These are phyloP conservation scores for Zalaria sp. DNA, from an alignment of 2,329 filamentous ascomycete genomes.

Conservation along the genomic window DNA sequence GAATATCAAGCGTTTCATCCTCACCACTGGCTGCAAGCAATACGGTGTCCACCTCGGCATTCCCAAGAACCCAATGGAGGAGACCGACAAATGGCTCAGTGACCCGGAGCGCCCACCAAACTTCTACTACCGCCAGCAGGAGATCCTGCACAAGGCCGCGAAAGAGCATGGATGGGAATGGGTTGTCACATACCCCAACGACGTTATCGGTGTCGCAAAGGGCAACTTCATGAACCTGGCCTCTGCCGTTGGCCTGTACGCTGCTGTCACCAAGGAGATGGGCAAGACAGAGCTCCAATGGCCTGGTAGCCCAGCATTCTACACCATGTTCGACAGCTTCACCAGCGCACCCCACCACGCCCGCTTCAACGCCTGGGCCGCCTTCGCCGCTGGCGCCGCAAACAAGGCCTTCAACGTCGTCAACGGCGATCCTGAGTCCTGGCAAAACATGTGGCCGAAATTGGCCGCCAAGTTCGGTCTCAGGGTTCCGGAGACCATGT, in stretches of 20 bases:
- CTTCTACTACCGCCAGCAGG: slow-evolving; percentile 39
- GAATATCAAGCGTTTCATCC: slow-evolving; percentile 32
- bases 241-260: slow-evolving; percentile 16
- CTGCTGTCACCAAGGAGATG: slow-evolving; percentile 15
- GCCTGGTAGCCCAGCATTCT: slow-evolving; percentile 16
- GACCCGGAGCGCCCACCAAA: slow-evolving; percentile 25
- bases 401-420: slow-evolving; percentile 30
- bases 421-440: slow-evolving; percentile 27
- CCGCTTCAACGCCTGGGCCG: slow-evolving; percentile 19
- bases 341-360: slow-evolving; percentile 14
- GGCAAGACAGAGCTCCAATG: slow-evolving; percentile 12
- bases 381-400: slow-evolving; percentile 16
- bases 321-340: slow-evolving; percentile 17
- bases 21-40: slow-evolving; percentile 37
- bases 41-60: slow-evolving; percentile 39
- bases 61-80: slow-evolving; percentile 33
- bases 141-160: slow-evolving; percentile 23
- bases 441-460: slow-evolving; percentile 29
- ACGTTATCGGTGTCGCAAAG: slow-evolving; percentile 29
- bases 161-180: slow-evolving; percentile 21
- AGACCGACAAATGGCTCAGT: slow-evolving; percentile 32
- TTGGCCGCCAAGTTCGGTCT: slow-evolving; percentile 22
- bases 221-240: slow-evolving; percentile 24
- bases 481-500: slow-evolving; percentile 11
- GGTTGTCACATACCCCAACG: slow-evolving; percentile 30